These are phyloP conservation scores for Nigrospora sphaerica DNA, from an alignment of 2,329 filamentous ascomycete species.

Conservation along the genomic window DNA sequence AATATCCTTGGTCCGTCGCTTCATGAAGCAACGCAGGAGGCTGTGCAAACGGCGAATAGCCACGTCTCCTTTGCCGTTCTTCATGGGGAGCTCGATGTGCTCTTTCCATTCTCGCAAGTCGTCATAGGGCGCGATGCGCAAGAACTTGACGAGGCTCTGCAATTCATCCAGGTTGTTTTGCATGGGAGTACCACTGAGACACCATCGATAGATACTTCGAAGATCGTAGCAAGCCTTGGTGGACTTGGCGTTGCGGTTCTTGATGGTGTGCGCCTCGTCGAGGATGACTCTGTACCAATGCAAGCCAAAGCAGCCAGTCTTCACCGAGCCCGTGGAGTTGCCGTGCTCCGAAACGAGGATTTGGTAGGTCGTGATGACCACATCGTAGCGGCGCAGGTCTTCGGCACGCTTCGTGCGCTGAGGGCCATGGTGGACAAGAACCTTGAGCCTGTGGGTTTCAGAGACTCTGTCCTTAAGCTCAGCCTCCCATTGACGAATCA, in stretches of 20 bases:
- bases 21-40: constrained; percentile 91
- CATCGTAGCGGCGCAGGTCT: constrained; percentile 78
- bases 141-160: constrained; percentile 86
- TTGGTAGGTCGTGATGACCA: constrained; percentile 96
- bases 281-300: constrained; percentile 95
- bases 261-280: constrained; percentile 96
- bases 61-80: constrained; percentile 80
- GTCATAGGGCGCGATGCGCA: constrained; percentile 87
- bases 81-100: constrained; percentile 83
- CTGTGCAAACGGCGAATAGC: constrained; percentile 82
- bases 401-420: constrained; percentile 72
- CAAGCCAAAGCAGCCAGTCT: constrained; percentile 81
- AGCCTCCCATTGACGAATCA: constrained; percentile 95
- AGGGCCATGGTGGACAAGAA: constrained; percentile 87
- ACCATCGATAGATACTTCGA: constrained; percentile 86
- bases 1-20: constrained; percentile 96
- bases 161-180: constrained; percentile 97
- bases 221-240: constrained; percentile 88
- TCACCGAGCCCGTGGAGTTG: constrained; percentile 56
- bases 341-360: constrained; percentile 88
- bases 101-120: constrained; percentile 83
- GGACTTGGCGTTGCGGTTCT: constrained; percentile 93
- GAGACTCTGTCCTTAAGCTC: constrained; percentile 82
- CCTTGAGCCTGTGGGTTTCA: constrained; percentile 62
- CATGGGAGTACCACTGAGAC: constrained; percentile 91